Evolutionary conservation across 1,139 yeast genomes (phyloP), one percentile per base, ranked within the genome.

Genomic region (Lodderomyces pseudojiufengensis): DNA sequence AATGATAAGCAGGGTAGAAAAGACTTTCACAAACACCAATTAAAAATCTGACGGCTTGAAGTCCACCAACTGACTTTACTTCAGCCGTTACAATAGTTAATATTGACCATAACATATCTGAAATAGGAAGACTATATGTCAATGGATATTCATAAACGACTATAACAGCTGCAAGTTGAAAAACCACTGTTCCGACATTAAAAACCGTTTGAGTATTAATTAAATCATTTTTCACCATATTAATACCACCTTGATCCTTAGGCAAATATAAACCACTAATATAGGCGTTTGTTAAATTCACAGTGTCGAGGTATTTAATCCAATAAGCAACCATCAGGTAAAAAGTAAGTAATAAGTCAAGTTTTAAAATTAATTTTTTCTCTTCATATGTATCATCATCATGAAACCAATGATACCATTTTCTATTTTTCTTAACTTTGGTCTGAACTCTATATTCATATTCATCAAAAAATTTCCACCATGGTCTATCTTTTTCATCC

Each of bases 371-470:
- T 35, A 83, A 61, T 32, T 47, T 73, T 55, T 61, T 76, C 77
- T 69, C 74, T 10, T 69, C 80, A 2, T 71, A 66, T 2, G 85
- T 65, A 42, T 73, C 79, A 40, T 61, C 65, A 23, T 73, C 76
- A 45, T 76, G 76, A 50, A 76, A 80, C 87, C 87, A 80, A 37
- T 73, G 66, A 51, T 68, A 79, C 81, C 82, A 79, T 48, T 70
- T 73, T 41, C 73, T 73, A 23, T 55, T 54, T 2, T 51, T 41
- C 29, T 70, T 61, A 20, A 59, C 49, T 2, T 52, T 47, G 24
- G 58, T 57, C 39, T 61, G 67, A 28, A 66, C 57, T 38, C 84
- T 61, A 49, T 78, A 78, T 49, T 78, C 84, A 46, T 73, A 76
- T 50, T 78, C 84, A 49, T 78, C 79, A 40, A 75, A 80, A 49